These are phyloP conservation scores for Brassica carinata DNA, from an alignment of 345 rosid genomes.

Conservation along the genomic window DNA sequence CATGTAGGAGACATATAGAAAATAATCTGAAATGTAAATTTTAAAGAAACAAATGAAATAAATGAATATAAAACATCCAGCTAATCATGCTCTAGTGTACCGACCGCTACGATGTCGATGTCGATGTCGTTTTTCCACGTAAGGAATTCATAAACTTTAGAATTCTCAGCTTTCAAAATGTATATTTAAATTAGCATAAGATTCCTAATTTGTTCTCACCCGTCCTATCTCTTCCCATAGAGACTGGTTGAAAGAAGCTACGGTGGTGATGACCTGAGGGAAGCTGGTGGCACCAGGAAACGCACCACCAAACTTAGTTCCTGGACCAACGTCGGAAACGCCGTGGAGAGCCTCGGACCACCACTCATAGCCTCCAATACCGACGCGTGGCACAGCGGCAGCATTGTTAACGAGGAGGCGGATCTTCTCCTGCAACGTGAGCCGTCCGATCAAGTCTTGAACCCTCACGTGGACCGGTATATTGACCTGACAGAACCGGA, in stretches of 20 bases:
- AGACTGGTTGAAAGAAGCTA: constrained; percentile 85
- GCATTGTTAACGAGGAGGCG: constrained; percentile 82
- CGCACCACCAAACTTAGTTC: constrained; percentile 66
- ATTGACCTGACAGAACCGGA: constrained; percentile 55
- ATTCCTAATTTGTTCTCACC: constrained; percentile 45
- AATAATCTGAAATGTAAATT: constrained; percentile 5
- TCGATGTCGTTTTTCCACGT: constrained; percentile 21
- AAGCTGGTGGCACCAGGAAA: constrained; percentile 88
- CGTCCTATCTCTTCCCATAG: constrained; percentile 89
- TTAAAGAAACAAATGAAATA: neutral
- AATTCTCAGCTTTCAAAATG: neutral
- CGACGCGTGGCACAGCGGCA: constrained; percentile 70
- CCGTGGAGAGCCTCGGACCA: constrained; percentile 99
- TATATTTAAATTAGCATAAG: neutral
- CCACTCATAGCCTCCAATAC: constrained; percentile 91
- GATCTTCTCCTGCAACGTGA: constrained; percentile 80
- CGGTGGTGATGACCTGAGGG: constrained; percentile 95
- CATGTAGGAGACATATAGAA: constrained; percentile 15
- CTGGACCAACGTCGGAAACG: constrained; percentile 75
- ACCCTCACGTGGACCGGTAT: constrained; percentile 69
- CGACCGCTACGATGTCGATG: constrained; percentile 17
- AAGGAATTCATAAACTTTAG: constrained; percentile 8
- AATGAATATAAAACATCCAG: neutral
- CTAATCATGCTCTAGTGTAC: constrained; percentile 2
- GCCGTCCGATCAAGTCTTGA: constrained; percentile 69